A percentile compares a stretch with the other conserved stretches of the same genome.
These are phyloP conservation scores for Apiotrichum siamense DNA, from an alignment of 1,284 basidiomycete genomes.

Conservation along the genomic window DNA sequence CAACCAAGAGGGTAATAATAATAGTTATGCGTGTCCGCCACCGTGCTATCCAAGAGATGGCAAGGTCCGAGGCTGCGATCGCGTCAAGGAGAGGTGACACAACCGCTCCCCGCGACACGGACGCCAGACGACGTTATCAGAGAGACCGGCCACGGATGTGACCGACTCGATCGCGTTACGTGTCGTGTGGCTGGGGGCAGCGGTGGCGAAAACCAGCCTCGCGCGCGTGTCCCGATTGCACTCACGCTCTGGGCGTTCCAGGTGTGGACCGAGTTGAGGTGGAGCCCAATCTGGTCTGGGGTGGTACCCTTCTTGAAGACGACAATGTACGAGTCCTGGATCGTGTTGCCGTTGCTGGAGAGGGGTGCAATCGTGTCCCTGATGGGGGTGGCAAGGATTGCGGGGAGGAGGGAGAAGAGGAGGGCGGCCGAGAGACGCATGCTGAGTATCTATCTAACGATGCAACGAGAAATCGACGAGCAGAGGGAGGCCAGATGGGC, in stretches of 20 bases:
- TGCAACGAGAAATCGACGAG: no score
- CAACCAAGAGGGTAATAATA: no score
- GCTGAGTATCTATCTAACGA: constrained; percentile 5
- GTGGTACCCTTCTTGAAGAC: constrained; percentile 69
- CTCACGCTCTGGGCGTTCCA: constrained; percentile 37
- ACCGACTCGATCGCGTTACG: background rate
- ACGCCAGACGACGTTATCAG: background rate
- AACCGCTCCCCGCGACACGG: background rate
- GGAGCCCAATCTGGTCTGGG: constrained; percentile 58
- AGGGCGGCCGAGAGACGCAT: constrained; percentile 31
- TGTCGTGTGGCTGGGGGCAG: background rate
- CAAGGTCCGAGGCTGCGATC: background rate
- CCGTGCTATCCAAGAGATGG: background rate
- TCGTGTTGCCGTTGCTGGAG: constrained; percentile 45
- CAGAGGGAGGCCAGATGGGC: no score
- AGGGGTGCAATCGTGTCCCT: constrained; percentile 33
- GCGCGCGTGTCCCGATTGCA: no score
- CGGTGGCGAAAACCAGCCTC: constrained; percentile 30
- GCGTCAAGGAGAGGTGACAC: background rate
- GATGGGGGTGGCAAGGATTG: constrained; percentile 41
- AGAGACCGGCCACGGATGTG: background rate
- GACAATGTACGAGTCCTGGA: constrained; percentile 87
- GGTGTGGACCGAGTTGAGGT: constrained; percentile 51
- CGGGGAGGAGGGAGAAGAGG: constrained; percentile 32
- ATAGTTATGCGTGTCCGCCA: no score